phyloP scores from a whole-genome alignment of 2,329 filamentous ascomycete genomes.

The Beauveria scarabaeidicola region DNA sequence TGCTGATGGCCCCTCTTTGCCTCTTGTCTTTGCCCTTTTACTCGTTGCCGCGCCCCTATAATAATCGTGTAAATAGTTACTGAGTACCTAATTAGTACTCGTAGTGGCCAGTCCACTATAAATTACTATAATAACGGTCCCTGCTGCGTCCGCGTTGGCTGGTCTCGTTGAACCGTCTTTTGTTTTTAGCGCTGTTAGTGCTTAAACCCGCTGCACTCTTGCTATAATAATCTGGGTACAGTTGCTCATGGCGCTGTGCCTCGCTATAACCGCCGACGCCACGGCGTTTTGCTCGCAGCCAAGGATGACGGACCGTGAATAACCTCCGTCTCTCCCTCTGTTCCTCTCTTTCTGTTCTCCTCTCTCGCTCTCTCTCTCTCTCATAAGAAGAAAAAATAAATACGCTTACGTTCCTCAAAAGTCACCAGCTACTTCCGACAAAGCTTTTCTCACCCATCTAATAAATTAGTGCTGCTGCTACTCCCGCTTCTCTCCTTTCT shows the following conservation, averaged over 20 bases:
- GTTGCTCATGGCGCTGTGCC: not conserved
- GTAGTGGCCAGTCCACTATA: not conserved
- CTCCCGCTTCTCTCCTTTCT: slow-evolving; percentile 5
- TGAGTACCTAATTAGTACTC: too few relatives aligned
- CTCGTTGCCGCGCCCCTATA: too few relatives aligned
- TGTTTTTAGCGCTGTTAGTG: slow-evolving; percentile 1
- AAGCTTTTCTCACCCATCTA: not conserved
- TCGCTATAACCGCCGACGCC: not conserved
- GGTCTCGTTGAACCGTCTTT: not conserved
- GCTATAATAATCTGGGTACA: too few relatives aligned
- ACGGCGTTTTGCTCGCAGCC: not conserved
- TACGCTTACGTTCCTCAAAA: not conserved
- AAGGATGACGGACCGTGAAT: too few relatives aligned
- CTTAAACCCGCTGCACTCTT: not conserved
- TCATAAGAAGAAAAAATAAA: too few relatives aligned
- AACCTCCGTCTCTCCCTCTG: too few relatives aligned
- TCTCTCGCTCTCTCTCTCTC: too few relatives aligned
- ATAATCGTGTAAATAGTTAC: too few relatives aligned
- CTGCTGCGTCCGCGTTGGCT: not conserved
- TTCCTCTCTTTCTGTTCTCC: too few relatives aligned
- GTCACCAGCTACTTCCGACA: not conserved
- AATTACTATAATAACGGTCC: not conserved
- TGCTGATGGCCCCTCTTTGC: not conserved
- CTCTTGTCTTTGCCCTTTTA: not conserved
- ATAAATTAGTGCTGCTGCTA: not conserved